phyloP scores from a whole-genome alignment of 176 grass and related monocot genomes.

The Areca catechu region DNA sequence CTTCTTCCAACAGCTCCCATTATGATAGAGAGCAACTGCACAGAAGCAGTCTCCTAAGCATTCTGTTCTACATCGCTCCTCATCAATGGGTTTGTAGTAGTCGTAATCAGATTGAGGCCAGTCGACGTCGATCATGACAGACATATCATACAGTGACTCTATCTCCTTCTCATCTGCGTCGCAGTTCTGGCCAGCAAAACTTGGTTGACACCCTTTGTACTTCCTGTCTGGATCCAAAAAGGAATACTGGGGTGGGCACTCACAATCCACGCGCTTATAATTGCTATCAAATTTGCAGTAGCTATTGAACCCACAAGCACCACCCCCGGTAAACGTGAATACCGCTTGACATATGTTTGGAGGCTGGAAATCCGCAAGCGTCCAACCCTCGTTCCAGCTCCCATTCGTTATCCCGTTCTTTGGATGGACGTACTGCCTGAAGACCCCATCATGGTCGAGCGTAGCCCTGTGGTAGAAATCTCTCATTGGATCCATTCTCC shows the following conservation, averaged over 20 bases:
- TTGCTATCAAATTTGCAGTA: constrained; percentile 22
- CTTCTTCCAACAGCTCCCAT: constrained; percentile 24
- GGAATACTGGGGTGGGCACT: constrained; percentile 29
- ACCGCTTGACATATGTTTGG: background rate
- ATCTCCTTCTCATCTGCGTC: background rate
- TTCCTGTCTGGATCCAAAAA: constrained; percentile 11
- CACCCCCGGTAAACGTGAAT: background rate
- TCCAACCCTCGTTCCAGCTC: background rate
- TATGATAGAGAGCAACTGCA: constrained; percentile 8
- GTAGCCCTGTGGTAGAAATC: constrained; percentile 21
- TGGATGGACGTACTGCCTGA: constrained; percentile 23
- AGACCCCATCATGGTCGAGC: constrained; percentile 31
- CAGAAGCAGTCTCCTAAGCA: constrained; percentile 34
- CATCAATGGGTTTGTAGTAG: background rate
- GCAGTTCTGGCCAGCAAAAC: constrained; percentile 5
- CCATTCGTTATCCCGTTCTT: constrained; percentile 2
- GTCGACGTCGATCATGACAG: background rate
- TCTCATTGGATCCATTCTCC: background rate
- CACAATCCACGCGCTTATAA: constrained; percentile 11
- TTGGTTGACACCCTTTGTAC: constrained; percentile 35
- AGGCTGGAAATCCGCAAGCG: background rate
- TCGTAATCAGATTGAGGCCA: constrained; percentile 27
- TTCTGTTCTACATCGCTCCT: background rate
- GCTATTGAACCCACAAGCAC: constrained; percentile 38
- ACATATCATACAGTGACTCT: constrained; percentile 8